phyloP scores from a whole-genome alignment of 2,329 filamentous ascomycete genomes.

The Alternaria longipes region DNA sequence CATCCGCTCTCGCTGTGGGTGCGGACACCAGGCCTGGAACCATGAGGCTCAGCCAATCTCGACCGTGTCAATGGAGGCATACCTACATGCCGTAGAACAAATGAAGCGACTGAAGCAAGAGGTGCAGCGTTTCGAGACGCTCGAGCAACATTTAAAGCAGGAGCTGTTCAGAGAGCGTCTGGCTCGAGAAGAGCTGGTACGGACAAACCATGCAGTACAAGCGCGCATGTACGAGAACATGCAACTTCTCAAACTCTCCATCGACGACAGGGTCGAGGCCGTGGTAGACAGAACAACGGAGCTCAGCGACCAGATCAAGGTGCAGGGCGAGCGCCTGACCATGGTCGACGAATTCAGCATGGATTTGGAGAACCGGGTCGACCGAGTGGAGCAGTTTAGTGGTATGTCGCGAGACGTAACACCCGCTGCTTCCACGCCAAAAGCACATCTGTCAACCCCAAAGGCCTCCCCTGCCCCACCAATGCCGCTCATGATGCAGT shows the following conservation, averaged over 20 bases:
- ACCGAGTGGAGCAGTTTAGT: conserved; percentile 42
- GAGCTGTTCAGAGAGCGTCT: conserved; percentile 48
- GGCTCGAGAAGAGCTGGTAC: conserved; percentile 46
- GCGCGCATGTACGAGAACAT: conserved; percentile 52
- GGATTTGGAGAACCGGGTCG: conserved; percentile 51
- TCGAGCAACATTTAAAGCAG: conserved; percentile 51
- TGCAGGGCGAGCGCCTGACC: conserved; percentile 46
- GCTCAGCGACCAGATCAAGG: conserved; percentile 49
- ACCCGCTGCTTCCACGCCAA: conserved; percentile 42
- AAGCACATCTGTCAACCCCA: conserved; percentile 31
- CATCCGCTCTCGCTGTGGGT: conserved; percentile 55
- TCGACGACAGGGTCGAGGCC: conserved; percentile 53
- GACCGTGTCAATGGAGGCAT: conserved; percentile 49
- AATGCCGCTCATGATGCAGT: conserved; percentile 40
- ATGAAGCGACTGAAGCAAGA: conserved; percentile 48
- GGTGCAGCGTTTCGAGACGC: conserved; percentile 42
- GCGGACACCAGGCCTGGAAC: conserved; percentile 59
- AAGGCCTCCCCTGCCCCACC: conserved; percentile 40
- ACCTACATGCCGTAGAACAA: conserved; percentile 48
- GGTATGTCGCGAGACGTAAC: conserved; percentile 41
- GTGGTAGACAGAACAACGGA: conserved; percentile 53
- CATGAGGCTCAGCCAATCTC: conserved; percentile 51
- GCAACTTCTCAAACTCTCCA: conserved; percentile 48
- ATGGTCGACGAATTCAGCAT: conserved; percentile 53
- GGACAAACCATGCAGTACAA: conserved; percentile 46